Base-by-base conservation (phyloP, 2,329 filamentous ascomycete genomes). In the Colletotrichum abscissum region DNA sequence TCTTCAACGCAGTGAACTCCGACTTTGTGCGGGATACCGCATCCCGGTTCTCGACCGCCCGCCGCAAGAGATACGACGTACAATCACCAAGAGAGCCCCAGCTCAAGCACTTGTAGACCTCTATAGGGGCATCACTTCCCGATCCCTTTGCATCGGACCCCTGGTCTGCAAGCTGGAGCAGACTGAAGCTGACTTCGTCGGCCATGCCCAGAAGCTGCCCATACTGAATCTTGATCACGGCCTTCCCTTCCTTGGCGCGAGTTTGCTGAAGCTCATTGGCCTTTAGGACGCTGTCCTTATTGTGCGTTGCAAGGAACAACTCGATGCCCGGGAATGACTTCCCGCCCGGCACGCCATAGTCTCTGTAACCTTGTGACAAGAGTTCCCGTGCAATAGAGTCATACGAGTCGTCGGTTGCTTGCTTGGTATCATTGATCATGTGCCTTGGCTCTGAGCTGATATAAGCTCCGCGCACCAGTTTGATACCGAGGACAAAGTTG, bases 221-320 rank as follows among this genome's bases (percentile, higher is more conserved):
- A 55, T 85, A 86, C 0, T 82, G 80, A 62, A 86, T 79, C 49
- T 80, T 80, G 0, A 82, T 82, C 79, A 82, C 82, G 76, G 84
- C 83, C 9, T 77, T 79, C 14, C 83, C 83, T 8, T 74, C 84
- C 77, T 86, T 86, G 72, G 88, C 84, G 38, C 92, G 82, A 16
- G 83, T 84, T 30, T 88, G 88, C 12, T 88, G 89, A 63, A 84
- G 86, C 30, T 87, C 84, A 12, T 97, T 92, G 6, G 93, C 94
- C 55, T 89, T 88, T 63, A 90, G 30, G 11, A 70, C 68, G 38
- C 68, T 70, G 42, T 42, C 24, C 62, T 59, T 89, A 80, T 98
- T 98, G 84, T 98, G 95, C 1, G 93, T 93, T 12, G 95, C 95
- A 19, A 98, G 87, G 33, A 97, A 90, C 26, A 97, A 78, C 76